Evolutionary conservation across 495 filamentous ascomycete genomes (phyloP), one percentile per base, ranked within the genome.

Genomic region (Xylaria curta): DNA sequence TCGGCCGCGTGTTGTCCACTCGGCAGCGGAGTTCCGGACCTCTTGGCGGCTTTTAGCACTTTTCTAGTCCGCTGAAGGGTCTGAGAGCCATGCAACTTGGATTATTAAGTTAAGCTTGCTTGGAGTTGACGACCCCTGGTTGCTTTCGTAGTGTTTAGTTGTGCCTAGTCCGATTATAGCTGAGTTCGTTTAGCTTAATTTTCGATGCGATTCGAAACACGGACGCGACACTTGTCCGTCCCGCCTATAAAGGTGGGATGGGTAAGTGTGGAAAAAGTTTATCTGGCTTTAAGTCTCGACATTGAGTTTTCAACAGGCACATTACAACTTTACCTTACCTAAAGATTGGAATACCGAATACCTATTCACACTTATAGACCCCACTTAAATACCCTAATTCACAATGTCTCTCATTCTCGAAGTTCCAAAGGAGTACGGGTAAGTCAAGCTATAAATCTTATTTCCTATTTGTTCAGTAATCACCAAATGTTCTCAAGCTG

Each of bases 391-490:
- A 31, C 28, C 28, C 9, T 3, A 21, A 60, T 54, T 38, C 60
- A 66, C 24, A 46, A 72, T 72, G 72, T 74, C 76, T 63, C 69
- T 71, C 17, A 38, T 73, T 42, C 59, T 81, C 13, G 72, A 78
- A 53, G 58, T 81, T 54, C 83, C 84, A 44, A 63, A 73, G 67
- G 81, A 84, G 40, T 86, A 86, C 73, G 80, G 83, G 83, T 84
- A 78, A 78, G 81, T 77, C 4, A 49, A 9, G 38, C 13, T 13
- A 33, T 36, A 28, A 1, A 36, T 10, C 3, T 2, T 17, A 17
- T 38, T n/a, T 56, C 66, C 44, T 24, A 15, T 8, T 8, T 38
- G 36, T 8, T 38, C 36, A 38, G 49, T 56, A 24, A 26, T 28
- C 51, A 56, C n/a, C n/a, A n/a, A n/a, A n/a, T 44, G 46, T 33